Percentiles rank a stretch among this genome's conserved stretches.
Conservation (phyloP, 495 filamentous ascomycete genomes). For the Aspergillus carlsbadensis region DNA sequence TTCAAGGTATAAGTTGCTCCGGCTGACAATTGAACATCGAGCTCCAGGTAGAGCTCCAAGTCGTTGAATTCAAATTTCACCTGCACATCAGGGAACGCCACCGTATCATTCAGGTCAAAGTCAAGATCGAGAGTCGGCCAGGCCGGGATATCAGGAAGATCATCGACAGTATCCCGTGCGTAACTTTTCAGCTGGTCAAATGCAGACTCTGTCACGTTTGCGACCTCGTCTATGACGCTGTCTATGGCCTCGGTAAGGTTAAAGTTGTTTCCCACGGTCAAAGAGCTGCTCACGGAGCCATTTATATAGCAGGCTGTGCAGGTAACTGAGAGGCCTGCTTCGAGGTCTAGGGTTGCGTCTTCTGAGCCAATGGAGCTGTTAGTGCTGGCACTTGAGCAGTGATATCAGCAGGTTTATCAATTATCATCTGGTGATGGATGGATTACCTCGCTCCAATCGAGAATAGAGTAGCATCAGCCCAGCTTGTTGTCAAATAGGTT, state of each 20-base stretch:
- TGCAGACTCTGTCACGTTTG: not conserved
- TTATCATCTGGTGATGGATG: not conserved
- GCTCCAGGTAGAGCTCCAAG: no score
- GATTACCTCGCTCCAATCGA: slow-evolving; percentile 1
- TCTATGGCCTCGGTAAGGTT: not conserved
- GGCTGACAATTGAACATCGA: no score
- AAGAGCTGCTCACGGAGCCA: not conserved
- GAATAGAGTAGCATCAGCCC: slow-evolving; percentile 1
- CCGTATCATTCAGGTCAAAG: no score
- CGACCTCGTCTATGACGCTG: not conserved
- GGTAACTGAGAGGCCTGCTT: not conserved
- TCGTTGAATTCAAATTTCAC: no score
- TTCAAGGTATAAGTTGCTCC: no score
- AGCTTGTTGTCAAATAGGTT: not conserved
- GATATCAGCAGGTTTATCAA: not conserved
- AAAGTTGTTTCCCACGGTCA: not conserved
- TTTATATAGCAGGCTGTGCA: slow-evolving; percentile 8
- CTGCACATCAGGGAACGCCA: no score
- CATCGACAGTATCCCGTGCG: no score
- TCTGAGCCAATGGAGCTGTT: not conserved
- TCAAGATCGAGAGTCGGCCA: no score
- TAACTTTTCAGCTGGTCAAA: not conserved
- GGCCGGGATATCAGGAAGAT: no score
- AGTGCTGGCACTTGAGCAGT: not conserved
- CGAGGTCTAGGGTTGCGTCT: not conserved